Evolutionary conservation across 148 eudicot genomes (phyloP), one percentile per base, ranked within the genome.

Genomic region (Dianthus caryophyllus): DNA sequence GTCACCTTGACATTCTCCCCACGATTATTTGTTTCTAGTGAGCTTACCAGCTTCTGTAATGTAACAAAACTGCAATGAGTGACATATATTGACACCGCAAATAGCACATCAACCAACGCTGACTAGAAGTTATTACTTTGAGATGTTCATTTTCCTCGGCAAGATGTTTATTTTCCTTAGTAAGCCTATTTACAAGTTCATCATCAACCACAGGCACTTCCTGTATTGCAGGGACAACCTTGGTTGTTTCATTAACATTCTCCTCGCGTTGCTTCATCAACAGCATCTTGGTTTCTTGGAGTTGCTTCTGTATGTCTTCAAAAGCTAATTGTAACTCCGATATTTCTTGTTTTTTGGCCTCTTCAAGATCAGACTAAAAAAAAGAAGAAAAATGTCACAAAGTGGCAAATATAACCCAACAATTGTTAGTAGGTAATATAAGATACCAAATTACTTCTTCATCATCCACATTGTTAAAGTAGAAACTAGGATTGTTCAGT

Each of bases 261-360:
- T 84, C 79, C 64, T 84, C 86, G 21, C 76, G 78, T 66, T 92
- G 93, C 73, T 83, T 84, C 26, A 64, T 62, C 55, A 89, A 87
- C 58, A 71, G 61, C 30, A 66, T 82, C 80, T 85, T 78, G 38
- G 87, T 73, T 73, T 84, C 94, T 69, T 78, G 77, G 54, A 78
- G 80, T 59, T 87, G 83, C 52, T 77, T 73, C 67, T 82, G 75
- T 81, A 85, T 84, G 70, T 87, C 85, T 65, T 89, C 80, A 71
- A 89, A 76, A 76, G 89, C 86, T 67, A 78, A 78, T 61, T 83
- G 85, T 46, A 89, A 71, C 67, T 74, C 80, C 66, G 73, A 75
- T 72, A 71, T 89, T 81, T 93, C 98, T 72, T 82, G 84, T 63
- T 82, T 77, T 73, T 84, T 92, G 22, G 86, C 79, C 77, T 84